A percentile compares a stretch with the other conserved stretches of the same genome.
phyloP scores from a whole-genome alignment of 768 basidiomycete species.

The Mycena chlorophos region DNA sequence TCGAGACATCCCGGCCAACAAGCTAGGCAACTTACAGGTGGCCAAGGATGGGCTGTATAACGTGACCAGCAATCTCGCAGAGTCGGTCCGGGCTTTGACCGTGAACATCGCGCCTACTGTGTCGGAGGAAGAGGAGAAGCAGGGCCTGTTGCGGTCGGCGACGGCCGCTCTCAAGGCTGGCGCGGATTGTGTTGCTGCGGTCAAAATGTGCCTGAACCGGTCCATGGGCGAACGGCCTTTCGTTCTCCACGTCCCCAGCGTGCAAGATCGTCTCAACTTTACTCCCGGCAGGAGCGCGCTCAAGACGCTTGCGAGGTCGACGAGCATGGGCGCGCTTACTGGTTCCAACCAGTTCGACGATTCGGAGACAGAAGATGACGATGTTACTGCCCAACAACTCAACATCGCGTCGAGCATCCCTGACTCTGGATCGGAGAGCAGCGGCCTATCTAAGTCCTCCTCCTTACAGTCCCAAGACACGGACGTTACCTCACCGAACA shows the following conservation, averaged over 20 bases:
- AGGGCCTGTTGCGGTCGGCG: constrained; percentile 75
- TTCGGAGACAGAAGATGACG: constrained; percentile 61
- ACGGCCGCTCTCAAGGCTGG: constrained; percentile 86
- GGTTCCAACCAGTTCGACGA: constrained; percentile 38
- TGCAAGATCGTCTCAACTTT: constrained; percentile 47
- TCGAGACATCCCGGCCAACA: constrained; percentile 63
- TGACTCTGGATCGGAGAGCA: constrained; percentile 49
- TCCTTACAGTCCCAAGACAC: constrained; percentile 51
- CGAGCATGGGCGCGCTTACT: constrained; percentile 39
- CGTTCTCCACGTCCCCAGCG: constrained; percentile 60
- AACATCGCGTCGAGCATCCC: constrained; percentile 16
- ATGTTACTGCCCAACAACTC: constrained; percentile 31
- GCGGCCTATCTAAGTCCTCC: constrained; percentile 48
- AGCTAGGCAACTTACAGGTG: constrained; percentile 61
- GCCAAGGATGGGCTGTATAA: constrained; percentile 84
- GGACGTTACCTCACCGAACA: constrained; percentile 48
- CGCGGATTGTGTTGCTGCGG: constrained; percentile 83
- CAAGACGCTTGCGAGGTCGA: constrained; percentile 34
- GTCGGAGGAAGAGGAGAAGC: constrained; percentile 83
- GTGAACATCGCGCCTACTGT: constrained; percentile 43
- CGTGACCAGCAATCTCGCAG: constrained; percentile 82
- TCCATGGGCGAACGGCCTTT: constrained; percentile 62
- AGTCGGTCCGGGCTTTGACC: constrained; percentile 81
- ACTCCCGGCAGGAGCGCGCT: constrained; percentile 51
- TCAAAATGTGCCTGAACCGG: constrained; percentile 77